Evolutionary conservation across 2,329 filamentous ascomycete genomes (phyloP), one percentile per base, ranked within the genome.

Genomic region (Cordyceps cicadae): DNA sequence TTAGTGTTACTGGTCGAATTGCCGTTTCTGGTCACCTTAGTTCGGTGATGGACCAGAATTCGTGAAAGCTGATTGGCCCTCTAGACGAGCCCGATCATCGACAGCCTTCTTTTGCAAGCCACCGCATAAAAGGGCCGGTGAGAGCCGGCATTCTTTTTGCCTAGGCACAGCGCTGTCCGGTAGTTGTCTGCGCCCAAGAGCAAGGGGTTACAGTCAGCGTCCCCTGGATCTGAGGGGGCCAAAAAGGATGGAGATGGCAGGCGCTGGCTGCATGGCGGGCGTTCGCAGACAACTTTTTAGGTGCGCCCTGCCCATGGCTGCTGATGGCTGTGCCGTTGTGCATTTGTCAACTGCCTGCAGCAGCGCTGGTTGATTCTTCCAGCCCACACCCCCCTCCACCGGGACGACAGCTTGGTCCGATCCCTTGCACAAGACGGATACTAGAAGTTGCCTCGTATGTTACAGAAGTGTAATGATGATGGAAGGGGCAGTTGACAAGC

Each of bases 51-150:
- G 19, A 14, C 41, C 9, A 5, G 14, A 6, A 24, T 24, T 15
- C n/a, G 41, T 26, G 54, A 48, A 56, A 56, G 54, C 54, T 56
- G 43, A 56, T 56, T 56, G 54, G 54, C 26, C 15, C n/a, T 24
- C n/a, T n/a, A 49, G 29, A 56, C 54, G 43, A 49, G 41, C 6
- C 4, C 12, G 24, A n/a, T 6, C 34, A 26, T 9, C 12, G 14
- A 3, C 43, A 56, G 54, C 54, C 54, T 49, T 56, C 43, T 48
- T 56, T 49, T 49, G 37, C 21, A 43, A 29, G 21, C 11, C 24
- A 19, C 51, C 14, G 37, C 19, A 15, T 15, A 45, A 19, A 21
- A 29, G 15, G 14, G 8, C 34, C 29, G 11, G 51, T 53, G 11
- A 53, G 51, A 41, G 32, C 12, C 32, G 17, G 15, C n/a, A 7